Evolutionary conservation across 805 yeast genomes (phyloP).

Genomic region (Barnettozyma salicaria): DNA sequence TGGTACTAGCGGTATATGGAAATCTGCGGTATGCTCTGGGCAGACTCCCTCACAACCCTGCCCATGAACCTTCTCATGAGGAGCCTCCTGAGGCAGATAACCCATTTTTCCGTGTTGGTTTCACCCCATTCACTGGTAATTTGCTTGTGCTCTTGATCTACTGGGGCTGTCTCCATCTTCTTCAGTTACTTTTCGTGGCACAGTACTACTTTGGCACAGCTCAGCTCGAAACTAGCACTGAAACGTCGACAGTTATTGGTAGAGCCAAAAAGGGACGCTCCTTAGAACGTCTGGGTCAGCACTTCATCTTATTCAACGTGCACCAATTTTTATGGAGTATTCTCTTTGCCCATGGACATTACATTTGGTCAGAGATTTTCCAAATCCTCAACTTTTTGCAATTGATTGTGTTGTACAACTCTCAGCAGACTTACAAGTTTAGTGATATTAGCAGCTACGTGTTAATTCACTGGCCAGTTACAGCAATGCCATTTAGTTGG

Average conservation of each 20-base stretch:
- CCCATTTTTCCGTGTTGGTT: constrained; percentile 43
- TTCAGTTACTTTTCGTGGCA: constrained; percentile 47
- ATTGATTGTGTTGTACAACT: constrained; percentile 42
- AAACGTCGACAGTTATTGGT: constrained; percentile 23
- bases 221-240: constrained; percentile 3
- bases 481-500: constrained; percentile 75
- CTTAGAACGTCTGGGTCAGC: constrained; percentile 40
- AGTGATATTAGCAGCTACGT: constrained; percentile 47
- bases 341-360: constrained; percentile 54
- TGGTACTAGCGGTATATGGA: constrained; percentile 50
- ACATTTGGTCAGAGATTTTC: constrained; percentile 52
- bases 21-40: constrained; percentile 53
- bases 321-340: constrained; percentile 58
- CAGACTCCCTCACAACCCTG: constrained; percentile 28
- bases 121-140: constrained; percentile 69
- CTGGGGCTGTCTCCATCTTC: constrained; percentile 50
- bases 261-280: constrained; percentile 5
- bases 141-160: constrained; percentile 42
- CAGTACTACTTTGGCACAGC: constrained; percentile 37
- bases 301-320: constrained; percentile 57
- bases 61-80: constrained; percentile 28
- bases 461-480: constrained; percentile 56
- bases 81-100: constrained; percentile 34
- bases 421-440: constrained; percentile 54
- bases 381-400: constrained; percentile 55